Base-by-base conservation (phyloP, 2,329 filamentous ascomycete species). In the Aureobasidium sp. region DNA sequence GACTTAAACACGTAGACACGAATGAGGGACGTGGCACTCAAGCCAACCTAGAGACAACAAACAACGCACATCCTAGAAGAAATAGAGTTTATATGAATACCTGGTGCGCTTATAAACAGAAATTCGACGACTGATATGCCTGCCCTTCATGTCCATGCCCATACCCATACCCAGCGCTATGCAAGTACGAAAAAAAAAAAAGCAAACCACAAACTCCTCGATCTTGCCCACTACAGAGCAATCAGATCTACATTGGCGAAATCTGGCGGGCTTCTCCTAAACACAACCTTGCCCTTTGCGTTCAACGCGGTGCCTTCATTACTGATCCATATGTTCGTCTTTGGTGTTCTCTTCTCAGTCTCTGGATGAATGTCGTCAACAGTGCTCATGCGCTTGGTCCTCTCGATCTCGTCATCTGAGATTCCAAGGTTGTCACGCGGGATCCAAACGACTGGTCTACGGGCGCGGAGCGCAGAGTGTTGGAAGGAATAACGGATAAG, bases 271-370 rank as follows among this genome's bases (percentile, higher is more conserved):
- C 90, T 89, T 64, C 84, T 84, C 64, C 88, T 87, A 73, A 94
- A 96, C 38, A 95, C 84, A 5, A 95, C 90, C 19, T 88, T 84
- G 31, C 84, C 84, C 72, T 90, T 91, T 60, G 85, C 88, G 75
- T 96, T 90, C 66, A 97, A 77, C 10, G 90, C 89, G 21, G 93
- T 91, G 61, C 91, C 91, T 71, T 95, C 88, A 72, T 96, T 96
- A 67, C 89, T 95, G 70, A 97, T 91, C 89, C 91, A 96, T 57
- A 97, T 88, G 65, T 67, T 69, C 43, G 68, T 70, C 65, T 66
- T 69, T 49, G 67, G 64, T 10, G 38, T 63, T 3, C 61, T 57
- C 43, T 66, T 63, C 50, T 63, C 63, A 3, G 62, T 62, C 38
- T 64, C 64, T 13, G 51, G 46, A 27, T 58, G 60, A 25, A 58